Conservation (phyloP, 2,329 filamentous ascomycete species). For the Aspergillus sp. region DNA sequence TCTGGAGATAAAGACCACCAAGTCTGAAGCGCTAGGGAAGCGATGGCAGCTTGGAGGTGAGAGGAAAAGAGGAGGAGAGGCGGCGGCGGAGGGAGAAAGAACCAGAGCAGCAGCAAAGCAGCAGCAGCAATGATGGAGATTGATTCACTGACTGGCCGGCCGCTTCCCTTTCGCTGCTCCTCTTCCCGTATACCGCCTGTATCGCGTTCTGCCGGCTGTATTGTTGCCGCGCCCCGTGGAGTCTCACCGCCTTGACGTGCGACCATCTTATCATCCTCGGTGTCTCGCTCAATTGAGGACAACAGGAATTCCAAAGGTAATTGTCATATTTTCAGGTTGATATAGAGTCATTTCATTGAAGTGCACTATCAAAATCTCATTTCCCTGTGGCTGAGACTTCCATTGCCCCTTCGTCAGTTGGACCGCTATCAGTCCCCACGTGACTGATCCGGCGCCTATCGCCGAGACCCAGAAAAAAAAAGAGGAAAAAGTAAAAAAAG, state of each 20-base stretch:
- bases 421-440: constrained; percentile 11
- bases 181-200: constrained; percentile 7
- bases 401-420: background rate
- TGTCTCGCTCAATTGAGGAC: background rate
- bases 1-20: constrained; percentile 5
- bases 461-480: constrained; percentile 14
- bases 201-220: constrained; percentile 9
- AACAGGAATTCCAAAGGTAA: background rate
- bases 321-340: background rate
- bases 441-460: constrained; percentile 14
- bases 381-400: background rate
- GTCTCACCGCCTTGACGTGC: background rate
- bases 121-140: constrained; percentile 4
- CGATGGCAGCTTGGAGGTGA: constrained; percentile 4
- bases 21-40: background rate
- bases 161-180: background rate
- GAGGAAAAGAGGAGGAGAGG: constrained; percentile 12
- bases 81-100: constrained; percentile 19
- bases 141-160: background rate
- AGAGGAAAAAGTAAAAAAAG: background rate
- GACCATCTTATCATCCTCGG: background rate
- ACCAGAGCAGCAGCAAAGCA: constrained; percentile 11
- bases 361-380: background rate
- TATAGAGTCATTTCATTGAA: background rate
- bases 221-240: background rate